Percentiles rank a stretch among this genome's conserved stretches.
phyloP scores from a whole-genome alignment of 805 yeast species.

The Yamadazyma nakazawae region DNA sequence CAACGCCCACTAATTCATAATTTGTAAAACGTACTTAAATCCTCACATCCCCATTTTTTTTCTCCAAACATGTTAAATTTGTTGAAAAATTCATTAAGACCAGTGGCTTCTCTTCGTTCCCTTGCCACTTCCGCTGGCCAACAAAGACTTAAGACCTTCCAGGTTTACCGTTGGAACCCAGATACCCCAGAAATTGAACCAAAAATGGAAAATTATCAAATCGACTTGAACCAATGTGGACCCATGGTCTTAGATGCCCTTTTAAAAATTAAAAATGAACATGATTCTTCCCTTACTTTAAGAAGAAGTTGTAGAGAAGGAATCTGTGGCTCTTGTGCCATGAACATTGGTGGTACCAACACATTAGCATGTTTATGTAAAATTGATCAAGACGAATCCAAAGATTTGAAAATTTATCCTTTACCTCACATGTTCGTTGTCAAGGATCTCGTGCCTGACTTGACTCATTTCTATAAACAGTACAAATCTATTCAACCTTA shows the following conservation, averaged over 20 bases:
- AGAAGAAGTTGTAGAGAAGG: slow-evolving; percentile 99
- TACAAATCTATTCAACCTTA: slow-evolving; percentile 97
- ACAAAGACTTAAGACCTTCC: slow-evolving; percentile 70
- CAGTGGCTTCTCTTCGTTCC: slow-evolving; percentile 17
- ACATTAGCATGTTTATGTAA: slow-evolving; percentile 95
- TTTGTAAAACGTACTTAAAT: slow-evolving; percentile 9
- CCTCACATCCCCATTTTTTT: slow-evolving; percentile 4
- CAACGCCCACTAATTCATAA: slow-evolving; percentile 8
- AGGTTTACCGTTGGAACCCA: slow-evolving; percentile 97
- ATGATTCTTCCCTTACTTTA: slow-evolving; percentile 91
- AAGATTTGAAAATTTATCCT: slow-evolving; percentile 87
- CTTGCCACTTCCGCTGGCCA: slow-evolving; percentile 53
- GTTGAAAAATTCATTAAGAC: neutral
- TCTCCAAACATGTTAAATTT: neutral
- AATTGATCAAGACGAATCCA: slow-evolving; percentile 74
- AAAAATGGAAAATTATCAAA: slow-evolving; percentile 71
- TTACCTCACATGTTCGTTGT: slow-evolving; percentile 98
- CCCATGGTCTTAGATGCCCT: slow-evolving; percentile 98
- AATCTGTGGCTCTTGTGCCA: slow-evolving; percentile 98
- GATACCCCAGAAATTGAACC: slow-evolving; percentile 95
- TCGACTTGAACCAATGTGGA: slow-evolving; percentile 89
- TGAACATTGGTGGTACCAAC: slow-evolving; percentile 98
- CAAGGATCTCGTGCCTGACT: slow-evolving; percentile 95
- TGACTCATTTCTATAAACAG: slow-evolving; percentile 96
- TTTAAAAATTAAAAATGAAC: slow-evolving; percentile 92